These are phyloP conservation scores for Fusarium sp. DNA, from an alignment of 2,329 filamentous ascomycete species.

Conservation along the genomic window DNA sequence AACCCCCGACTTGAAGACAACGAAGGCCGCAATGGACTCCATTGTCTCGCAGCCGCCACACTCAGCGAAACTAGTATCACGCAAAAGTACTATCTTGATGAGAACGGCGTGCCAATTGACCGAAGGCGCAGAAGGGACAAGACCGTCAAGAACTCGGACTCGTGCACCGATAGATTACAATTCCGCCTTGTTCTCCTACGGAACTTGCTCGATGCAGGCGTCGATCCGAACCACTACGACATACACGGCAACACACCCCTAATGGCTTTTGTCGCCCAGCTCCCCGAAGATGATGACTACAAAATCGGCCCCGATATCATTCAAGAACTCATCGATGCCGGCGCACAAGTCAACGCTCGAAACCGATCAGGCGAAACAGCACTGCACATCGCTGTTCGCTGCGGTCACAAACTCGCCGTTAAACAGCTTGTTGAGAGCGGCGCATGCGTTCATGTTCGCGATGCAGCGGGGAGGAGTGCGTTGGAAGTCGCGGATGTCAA, in stretches of 20 bases:
- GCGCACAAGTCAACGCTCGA: conserved; percentile 61
- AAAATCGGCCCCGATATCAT: conserved; percentile 60
- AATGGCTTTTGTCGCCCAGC: conserved; percentile 65
- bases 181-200: conserved; percentile 44
- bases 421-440: conserved; percentile 59
- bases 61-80: conserved; percentile 55
- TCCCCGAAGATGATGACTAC: conserved; percentile 64
- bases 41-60: conserved; percentile 68
- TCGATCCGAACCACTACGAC: conserved; percentile 67
- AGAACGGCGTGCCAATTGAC: conserved; percentile 16
- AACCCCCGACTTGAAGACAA: conserved; percentile 46
- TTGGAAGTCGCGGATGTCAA: conserved; percentile 59
- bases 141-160: conserved; percentile 46
- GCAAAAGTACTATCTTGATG: conserved; percentile 47
- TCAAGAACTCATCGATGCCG: conserved; percentile 54
- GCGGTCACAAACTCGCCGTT: conserved; percentile 64
- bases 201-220: conserved; percentile 51
- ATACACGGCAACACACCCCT: conserved; percentile 64
- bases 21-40: conserved; percentile 66
- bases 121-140: conserved; percentile 19
- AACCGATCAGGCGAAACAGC: conserved; percentile 68
- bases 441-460: conserved; percentile 61
- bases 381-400: conserved; percentile 64
- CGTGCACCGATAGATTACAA: conserved; percentile 47
- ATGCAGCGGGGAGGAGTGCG: conserved; percentile 58